Conservation (phyloP, 345 rosid genomes). For the Microthlaspi erraticum region DNA sequence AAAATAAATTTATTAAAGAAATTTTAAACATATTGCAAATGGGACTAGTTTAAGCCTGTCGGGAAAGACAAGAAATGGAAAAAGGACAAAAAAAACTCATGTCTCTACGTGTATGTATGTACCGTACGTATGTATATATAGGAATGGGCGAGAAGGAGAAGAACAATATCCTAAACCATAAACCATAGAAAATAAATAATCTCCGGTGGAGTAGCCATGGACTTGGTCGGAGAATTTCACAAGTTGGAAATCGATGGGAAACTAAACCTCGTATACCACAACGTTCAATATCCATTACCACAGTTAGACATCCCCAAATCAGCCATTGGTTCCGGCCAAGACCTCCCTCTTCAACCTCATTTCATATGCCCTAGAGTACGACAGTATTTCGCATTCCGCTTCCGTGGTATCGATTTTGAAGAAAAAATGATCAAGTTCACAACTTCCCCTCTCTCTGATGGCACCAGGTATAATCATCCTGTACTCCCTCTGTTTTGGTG, state of each 20-base stretch:
- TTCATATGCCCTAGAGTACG: neutral
- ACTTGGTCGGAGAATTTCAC: neutral
- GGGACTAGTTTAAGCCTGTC: too few species aligned
- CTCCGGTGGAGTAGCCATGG: neutral
- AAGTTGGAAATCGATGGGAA: neutral
- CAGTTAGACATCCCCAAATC: neutral
- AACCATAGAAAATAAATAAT: too few species aligned
- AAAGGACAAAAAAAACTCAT: too few species aligned
- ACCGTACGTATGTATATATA: too few species aligned
- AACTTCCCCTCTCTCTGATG: neutral
- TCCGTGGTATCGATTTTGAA: too few species aligned
- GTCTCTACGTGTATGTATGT: too few species aligned
- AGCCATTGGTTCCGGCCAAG: neutral
- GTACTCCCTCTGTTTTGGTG: slow-evolving; percentile 21
- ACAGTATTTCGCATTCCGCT: too few species aligned
- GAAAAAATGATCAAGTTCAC: neutral
- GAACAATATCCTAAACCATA: neutral
- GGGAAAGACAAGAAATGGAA: too few species aligned
- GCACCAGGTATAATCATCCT: neutral
- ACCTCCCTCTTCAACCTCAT: neutral
- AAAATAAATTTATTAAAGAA: too few species aligned
- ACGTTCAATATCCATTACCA: neutral
- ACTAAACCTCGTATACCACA: neutral
- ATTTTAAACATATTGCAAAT: too few species aligned
- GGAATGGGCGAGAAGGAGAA: too few species aligned